Conservation (phyloP, 225 moss, liverwort and hornwort species). For the Pseudisothecium myosuroides region DNA sequence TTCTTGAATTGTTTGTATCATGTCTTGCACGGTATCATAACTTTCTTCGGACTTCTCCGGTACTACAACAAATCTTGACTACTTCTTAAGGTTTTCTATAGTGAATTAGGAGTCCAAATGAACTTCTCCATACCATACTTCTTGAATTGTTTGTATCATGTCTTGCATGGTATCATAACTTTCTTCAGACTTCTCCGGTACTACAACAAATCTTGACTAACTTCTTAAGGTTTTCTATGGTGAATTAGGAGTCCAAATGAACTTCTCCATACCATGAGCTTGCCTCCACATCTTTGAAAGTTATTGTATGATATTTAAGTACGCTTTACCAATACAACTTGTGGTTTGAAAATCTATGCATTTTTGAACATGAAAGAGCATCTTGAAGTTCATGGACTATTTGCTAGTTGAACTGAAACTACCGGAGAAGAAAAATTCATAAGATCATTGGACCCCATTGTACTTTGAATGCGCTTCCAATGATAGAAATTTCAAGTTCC, state of each 20-base stretch:
- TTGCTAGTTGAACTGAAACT: background rate
- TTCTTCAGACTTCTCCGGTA: rapidly evolving
- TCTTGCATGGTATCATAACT: too few species aligned
- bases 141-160: background rate
- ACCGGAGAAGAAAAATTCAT: rapidly evolving
- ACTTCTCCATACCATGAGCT: background rate
- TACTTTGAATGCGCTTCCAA: background rate
- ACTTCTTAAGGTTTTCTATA: background rate
- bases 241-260: background rate
- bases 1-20: background rate
- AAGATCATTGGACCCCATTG: background rate
- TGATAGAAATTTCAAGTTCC: background rate
- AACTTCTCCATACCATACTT: background rate
- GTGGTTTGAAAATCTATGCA: background rate
- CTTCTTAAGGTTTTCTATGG: background rate
- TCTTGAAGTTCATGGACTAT: background rate
- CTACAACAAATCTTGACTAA: background rate
- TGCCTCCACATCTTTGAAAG: rapidly evolving
- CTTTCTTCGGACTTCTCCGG: rapidly evolving
- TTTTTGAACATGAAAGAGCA: background rate
- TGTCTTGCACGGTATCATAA: background rate
- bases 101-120: background rate
- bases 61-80: background rate
- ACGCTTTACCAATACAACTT: background rate
- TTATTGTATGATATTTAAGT: background rate